Evolutionary conservation across 2,329 filamentous ascomycete genomes (phyloP).

Genomic region (Diplodia mutila): DNA sequence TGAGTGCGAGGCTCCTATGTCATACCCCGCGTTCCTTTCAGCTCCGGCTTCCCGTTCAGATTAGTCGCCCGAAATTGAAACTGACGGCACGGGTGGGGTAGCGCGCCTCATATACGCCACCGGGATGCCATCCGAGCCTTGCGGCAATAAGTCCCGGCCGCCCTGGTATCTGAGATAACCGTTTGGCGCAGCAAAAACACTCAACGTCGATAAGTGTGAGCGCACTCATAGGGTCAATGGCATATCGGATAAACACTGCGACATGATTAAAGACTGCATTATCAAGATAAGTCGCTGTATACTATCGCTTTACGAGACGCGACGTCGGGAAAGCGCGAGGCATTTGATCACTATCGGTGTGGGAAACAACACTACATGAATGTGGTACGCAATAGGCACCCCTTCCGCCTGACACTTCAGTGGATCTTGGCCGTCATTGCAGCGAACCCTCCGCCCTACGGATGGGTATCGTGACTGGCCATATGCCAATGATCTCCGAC

Average conservation of each 20-base stretch:
- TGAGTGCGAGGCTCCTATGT: not conserved
- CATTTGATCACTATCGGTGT: too few species aligned
- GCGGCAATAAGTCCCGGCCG: not conserved
- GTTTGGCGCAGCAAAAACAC: not conserved
- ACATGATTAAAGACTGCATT: not conserved
- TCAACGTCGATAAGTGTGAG: not conserved
- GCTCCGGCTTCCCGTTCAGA: not conserved
- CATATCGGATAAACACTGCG: not conserved
- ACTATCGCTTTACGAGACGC: too few species aligned
- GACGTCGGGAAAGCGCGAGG: too few species aligned
- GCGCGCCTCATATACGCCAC: not conserved
- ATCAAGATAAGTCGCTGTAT: not conserved
- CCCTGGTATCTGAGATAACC: not conserved
- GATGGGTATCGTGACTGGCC: not conserved
- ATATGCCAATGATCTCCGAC: conserved; percentile 39
- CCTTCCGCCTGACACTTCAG: too few species aligned
- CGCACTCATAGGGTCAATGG: not conserved
- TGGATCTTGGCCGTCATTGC: too few species aligned
- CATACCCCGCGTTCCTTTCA: not conserved
- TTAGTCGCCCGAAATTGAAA: not conserved
- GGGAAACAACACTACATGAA: too few species aligned
- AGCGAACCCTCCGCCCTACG: not conserved
- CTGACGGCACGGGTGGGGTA: not conserved
- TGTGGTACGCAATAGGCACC: too few species aligned
- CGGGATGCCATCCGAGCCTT: not conserved